phyloP scores from a whole-genome alignment of 192 early-diverging fungal species.

The Coemansia sp. region DNA sequence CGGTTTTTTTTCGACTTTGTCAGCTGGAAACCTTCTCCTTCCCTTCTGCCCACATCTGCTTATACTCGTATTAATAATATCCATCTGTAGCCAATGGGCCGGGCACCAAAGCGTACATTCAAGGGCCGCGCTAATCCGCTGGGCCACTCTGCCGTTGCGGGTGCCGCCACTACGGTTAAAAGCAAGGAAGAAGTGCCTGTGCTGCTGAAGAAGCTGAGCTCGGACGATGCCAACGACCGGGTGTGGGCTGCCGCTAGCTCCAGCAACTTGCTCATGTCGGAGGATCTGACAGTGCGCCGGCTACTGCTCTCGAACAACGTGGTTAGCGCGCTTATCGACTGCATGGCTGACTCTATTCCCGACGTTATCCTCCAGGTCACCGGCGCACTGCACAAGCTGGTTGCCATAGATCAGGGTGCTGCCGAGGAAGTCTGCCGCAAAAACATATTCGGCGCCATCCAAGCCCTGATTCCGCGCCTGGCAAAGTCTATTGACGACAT shows the following conservation, averaged over 20 bases:
- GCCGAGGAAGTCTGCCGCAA: constrained; percentile 44
- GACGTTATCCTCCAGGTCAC: constrained; percentile 72
- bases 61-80: background rate
- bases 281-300: constrained; percentile 50
- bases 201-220: constrained; percentile 59
- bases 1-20: background rate
- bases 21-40: background rate
- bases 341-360: constrained; percentile 66
- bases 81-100: constrained; percentile 34
- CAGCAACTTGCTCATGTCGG: constrained; percentile 65
- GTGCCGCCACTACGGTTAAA: constrained; percentile 20
- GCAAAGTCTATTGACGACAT: constrained; percentile 48
- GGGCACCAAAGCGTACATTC: constrained; percentile 47
- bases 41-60: background rate
- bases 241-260: constrained; percentile 88
- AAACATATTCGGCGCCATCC: constrained; percentile 40
- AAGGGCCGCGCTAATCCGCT: constrained; percentile 47
- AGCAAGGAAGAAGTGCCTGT: constrained; percentile 41
- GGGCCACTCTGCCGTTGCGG: constrained; percentile 19
- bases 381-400: constrained; percentile 63
- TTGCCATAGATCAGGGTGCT: constrained; percentile 44
- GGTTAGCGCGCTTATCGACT: constrained; percentile 63
- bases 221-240: constrained; percentile 69
- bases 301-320: constrained; percentile 74
- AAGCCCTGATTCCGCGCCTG: constrained; percentile 39